These are phyloP conservation scores for Isabelozyma pseudorhagii DNA, from an alignment of 805 yeast species.

Conservation along the genomic window DNA sequence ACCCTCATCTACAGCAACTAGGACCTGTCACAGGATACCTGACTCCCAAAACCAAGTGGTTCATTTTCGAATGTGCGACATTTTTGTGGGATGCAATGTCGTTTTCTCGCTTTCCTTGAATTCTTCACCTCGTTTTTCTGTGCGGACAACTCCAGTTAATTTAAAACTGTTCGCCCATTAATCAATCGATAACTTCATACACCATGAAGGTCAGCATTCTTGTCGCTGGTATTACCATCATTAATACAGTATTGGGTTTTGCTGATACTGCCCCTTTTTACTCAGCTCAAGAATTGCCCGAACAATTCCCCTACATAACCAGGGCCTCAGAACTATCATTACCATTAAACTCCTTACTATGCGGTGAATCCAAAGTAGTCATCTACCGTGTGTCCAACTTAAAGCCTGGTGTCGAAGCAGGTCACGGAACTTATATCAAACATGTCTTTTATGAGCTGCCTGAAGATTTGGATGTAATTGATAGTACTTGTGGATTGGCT, in stretches of 20 bases:
- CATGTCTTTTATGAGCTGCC: slow-evolving; percentile 18
- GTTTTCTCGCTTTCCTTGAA: too few relatives aligned
- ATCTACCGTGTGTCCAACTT: slow-evolving; percentile 25
- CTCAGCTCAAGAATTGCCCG: slow-evolving; percentile 9
- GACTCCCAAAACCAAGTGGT: too few relatives aligned
- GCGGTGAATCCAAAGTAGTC: slow-evolving; percentile 15
- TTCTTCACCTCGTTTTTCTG: neutral
- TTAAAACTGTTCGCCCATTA: neutral
- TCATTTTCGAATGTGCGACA: too few relatives aligned
- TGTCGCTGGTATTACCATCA: slow-evolving; percentile 4
- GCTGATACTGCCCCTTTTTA: slow-evolving; percentile 22
- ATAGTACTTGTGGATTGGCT: slow-evolving; percentile 5
- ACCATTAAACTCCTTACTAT: slow-evolving; percentile 14
- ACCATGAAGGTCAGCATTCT: neutral
- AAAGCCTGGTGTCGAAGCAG: slow-evolving; percentile 1
- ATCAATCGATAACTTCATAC: neutral
- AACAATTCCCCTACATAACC: slow-evolving; percentile 17
- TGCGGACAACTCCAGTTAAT: neutral
- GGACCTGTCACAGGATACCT: too few relatives aligned
- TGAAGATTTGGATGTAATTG: slow-evolving; percentile 12
- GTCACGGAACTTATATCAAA: slow-evolving; percentile 8
- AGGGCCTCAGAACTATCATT: slow-evolving; percentile 14
- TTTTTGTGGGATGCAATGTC: too few relatives aligned
- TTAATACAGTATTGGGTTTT: slow-evolving; percentile 14
- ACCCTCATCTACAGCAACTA: too few relatives aligned